These are phyloP conservation scores for Ilyonectria destructans DNA, from an alignment of 2,329 filamentous ascomycete species.

Conservation along the genomic window DNA sequence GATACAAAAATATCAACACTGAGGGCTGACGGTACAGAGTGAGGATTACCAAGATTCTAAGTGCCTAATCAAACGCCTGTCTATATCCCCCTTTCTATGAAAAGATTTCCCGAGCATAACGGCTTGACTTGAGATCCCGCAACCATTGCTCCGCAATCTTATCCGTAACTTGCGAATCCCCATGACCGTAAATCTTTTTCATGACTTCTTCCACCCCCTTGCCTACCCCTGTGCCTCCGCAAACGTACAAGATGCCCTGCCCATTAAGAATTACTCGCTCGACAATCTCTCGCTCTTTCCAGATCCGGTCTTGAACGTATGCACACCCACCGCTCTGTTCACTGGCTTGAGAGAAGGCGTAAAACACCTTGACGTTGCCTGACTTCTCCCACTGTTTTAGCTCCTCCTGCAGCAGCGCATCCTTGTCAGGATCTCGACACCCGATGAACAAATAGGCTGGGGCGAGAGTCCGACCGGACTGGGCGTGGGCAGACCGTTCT, in stretches of 20 bases:
- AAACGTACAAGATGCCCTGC: constrained; percentile 28
- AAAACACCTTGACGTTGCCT: constrained; percentile 68
- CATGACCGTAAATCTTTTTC: constrained; percentile 19
- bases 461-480: constrained; percentile 68
- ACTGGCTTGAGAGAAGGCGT: constrained; percentile 62
- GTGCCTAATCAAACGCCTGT: too few relatives aligned
- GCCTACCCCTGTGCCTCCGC: constrained; percentile 25
- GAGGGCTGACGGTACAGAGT: too few relatives aligned
- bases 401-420: constrained; percentile 62
- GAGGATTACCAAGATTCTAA: too few relatives aligned
- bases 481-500: constrained; percentile 68
- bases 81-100: constrained; percentile 8
- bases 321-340: constrained; percentile 24
- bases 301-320: constrained; percentile 32
- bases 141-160: constrained; percentile 22
- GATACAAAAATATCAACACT: too few relatives aligned
- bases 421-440: constrained; percentile 61
- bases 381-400: constrained; percentile 64
- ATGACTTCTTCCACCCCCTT: constrained; percentile 26
- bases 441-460: constrained; percentile 68
- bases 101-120: constrained; percentile 28
- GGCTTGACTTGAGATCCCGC: constrained; percentile 16
- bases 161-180: not conserved
- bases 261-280: constrained; percentile 14
- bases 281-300: constrained; percentile 15